Conservation (phyloP, 1,284 basidiomycete species). For the Coniophora puteana region DNA sequence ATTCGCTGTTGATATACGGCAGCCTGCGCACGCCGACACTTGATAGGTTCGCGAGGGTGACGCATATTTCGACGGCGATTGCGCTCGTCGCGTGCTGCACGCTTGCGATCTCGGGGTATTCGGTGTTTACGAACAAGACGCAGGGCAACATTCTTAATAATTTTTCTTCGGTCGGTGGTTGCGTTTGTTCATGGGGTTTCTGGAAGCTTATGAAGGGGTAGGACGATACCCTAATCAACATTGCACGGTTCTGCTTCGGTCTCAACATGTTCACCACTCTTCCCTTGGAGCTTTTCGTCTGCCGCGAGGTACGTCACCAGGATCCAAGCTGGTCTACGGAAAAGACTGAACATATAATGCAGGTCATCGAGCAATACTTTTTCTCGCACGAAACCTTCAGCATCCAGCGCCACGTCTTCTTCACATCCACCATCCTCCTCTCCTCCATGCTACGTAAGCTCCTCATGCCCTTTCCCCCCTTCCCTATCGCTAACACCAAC, state of each 20-base stretch:
- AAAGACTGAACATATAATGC: slow-evolving; percentile 12
- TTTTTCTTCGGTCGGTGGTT: slow-evolving; percentile 61
- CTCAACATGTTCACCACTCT: slow-evolving; percentile 98
- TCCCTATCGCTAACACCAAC: not conserved
- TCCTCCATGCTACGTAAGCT: slow-evolving; percentile 78
- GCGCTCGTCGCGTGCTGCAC: slow-evolving; percentile 80
- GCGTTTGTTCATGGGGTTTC: not conserved
- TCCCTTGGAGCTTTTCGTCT: slow-evolving; percentile 91
- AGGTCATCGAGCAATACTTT: slow-evolving; percentile 93
- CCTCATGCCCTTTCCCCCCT: not conserved
- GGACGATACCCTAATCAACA: slow-evolving; percentile 85
- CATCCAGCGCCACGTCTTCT: slow-evolving; percentile 83
- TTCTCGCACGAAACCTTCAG: slow-evolving; percentile 83
- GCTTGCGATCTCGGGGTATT: slow-evolving; percentile 88
- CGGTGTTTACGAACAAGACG: slow-evolving; percentile 94
- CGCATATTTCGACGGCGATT: slow-evolving; percentile 84
- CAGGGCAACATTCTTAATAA: slow-evolving; percentile 95
- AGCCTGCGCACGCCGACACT: slow-evolving; percentile 90
- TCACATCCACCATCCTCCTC: slow-evolving; percentile 85
- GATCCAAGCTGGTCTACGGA: too few relatives aligned
- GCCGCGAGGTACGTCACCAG: slow-evolving; percentile 76
- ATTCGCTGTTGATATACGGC: slow-evolving; percentile 93
- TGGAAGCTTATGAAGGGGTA: slow-evolving; percentile 25
- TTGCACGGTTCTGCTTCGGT: slow-evolving; percentile 94
- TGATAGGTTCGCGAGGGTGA: slow-evolving; percentile 91